These are phyloP conservation scores for Plasmodium coatneyi DNA, from an alignment of 169 alveolate genomes.

Conservation along the genomic window DNA sequence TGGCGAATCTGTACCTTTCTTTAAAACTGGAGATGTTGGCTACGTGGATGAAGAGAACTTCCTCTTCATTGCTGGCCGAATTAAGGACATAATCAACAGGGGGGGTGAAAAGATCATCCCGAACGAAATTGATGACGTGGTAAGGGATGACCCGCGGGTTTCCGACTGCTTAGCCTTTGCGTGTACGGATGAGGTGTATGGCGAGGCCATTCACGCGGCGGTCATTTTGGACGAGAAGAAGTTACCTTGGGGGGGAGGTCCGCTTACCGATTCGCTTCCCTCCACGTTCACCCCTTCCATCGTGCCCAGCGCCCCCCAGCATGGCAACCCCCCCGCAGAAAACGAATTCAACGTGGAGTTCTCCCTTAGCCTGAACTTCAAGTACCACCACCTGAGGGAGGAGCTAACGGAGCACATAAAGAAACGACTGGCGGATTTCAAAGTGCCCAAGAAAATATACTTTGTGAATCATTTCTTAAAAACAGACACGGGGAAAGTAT, in stretches of 20 bases:
- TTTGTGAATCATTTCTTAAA: slow-evolving; percentile 67
- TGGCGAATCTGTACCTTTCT: slow-evolving; percentile 25
- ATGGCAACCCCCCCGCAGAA: background rate
- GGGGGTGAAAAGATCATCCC: slow-evolving; percentile 73
- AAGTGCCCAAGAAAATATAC: slow-evolving; percentile 56
- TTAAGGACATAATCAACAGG: slow-evolving; percentile 65
- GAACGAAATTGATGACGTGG: slow-evolving; percentile 60
- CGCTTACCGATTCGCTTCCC: background rate
- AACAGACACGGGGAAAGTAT: slow-evolving; percentile 68
- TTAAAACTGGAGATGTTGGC: slow-evolving; percentile 74
- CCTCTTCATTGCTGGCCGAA: slow-evolving; percentile 58
- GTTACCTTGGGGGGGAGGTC: background rate
- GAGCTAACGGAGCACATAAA: slow-evolving; percentile 21
- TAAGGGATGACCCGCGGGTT: slow-evolving; percentile 7
- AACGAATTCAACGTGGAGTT: slow-evolving; percentile 3
- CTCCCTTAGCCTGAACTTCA: slow-evolving; percentile 13
- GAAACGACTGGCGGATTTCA: slow-evolving; percentile 35
- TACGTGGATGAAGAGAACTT: slow-evolving; percentile 58
- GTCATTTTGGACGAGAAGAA: slow-evolving; percentile 26
- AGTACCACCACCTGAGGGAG: background rate
- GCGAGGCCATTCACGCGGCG: slow-evolving; percentile 48
- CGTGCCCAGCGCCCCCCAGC: background rate
- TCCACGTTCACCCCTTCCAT: background rate
- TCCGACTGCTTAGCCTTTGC: slow-evolving; percentile 46
- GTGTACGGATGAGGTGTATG: slow-evolving; percentile 40